A percentile compares a stretch with the other conserved stretches of the same genome.
phyloP scores from a whole-genome alignment of 805 yeast species.

The Wickerhamomyces strasburgensis region DNA sequence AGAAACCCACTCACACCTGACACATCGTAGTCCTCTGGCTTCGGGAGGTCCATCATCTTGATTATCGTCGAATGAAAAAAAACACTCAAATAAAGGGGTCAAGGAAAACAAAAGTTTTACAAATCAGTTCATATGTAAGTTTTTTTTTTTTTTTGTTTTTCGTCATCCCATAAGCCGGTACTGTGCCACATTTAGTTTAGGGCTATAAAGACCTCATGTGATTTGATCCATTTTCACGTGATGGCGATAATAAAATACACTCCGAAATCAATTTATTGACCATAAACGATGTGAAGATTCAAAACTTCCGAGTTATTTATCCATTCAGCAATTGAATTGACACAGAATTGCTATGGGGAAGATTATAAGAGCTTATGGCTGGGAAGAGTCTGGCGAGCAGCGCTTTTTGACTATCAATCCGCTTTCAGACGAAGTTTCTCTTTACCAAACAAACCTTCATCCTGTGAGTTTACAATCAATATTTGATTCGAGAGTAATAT shows the following conservation, averaged over 20 bases:
- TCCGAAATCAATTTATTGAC: too few species aligned
- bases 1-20: slow-evolving; percentile 73
- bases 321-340: too few species aligned
- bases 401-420: slow-evolving; percentile 43
- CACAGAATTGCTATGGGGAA: slow-evolving; percentile 23
- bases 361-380: slow-evolving; percentile 22
- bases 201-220: too few species aligned
- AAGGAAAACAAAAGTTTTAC: neutral
- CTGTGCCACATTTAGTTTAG: too few species aligned
- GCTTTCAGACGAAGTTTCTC: slow-evolving; percentile 70
- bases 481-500: neutral
- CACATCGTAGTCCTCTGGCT: slow-evolving; percentile 61
- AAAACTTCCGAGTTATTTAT: too few species aligned
- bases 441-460: slow-evolving; percentile 49
- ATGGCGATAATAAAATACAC: too few species aligned
- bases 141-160: neutral
- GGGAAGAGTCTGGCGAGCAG: slow-evolving; percentile 23
- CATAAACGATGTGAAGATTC: too few species aligned
- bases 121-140: neutral
- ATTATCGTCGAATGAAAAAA: neutral
- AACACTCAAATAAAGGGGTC: neutral
- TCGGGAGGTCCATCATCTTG: slow-evolving; percentile 36
- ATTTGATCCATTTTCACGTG: too few species aligned
- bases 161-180: too few species aligned
- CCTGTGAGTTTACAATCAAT: slow-evolving; percentile 13